Conservation (phyloP, 805 yeast species). For the Nematodospora valgi region DNA sequence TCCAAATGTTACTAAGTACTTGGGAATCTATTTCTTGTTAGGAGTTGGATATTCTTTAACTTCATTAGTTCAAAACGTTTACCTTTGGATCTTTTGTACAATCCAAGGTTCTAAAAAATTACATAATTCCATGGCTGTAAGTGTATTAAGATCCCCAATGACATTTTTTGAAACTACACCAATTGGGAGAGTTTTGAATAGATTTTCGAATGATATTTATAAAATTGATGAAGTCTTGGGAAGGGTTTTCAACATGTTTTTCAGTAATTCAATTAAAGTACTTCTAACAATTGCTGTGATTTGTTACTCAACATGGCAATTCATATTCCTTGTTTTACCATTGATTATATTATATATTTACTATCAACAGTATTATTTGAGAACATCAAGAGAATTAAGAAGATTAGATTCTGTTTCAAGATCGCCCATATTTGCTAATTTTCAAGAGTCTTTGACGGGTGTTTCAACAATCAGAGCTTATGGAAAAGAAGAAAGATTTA, state of each 20-base stretch:
- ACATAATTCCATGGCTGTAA: conserved; percentile 69
- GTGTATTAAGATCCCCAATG: conserved; percentile 88
- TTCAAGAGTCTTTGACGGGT: conserved; percentile 79
- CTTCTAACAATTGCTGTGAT: conserved; percentile 76
- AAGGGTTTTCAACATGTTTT: conserved; percentile 67
- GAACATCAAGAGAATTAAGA: conserved; percentile 77
- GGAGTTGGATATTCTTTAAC: conserved; percentile 67
- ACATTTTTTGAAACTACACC: conserved; percentile 95
- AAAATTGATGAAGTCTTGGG: conserved; percentile 80
- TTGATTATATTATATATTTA: conserved; percentile 59
- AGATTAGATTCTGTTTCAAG: conserved; percentile 77
- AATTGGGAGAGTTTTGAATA: conserved; percentile 83
- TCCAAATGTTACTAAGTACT: conserved; percentile 67
- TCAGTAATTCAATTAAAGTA: conserved; percentile 60
- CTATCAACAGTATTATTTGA: conserved; percentile 73
- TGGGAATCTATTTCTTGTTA: conserved; percentile 69
- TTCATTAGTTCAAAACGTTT: conserved; percentile 60
- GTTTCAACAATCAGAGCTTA: conserved; percentile 75
- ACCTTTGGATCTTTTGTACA: conserved; percentile 78
- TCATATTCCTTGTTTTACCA: conserved; percentile 71
- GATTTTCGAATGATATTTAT: conserved; percentile 89
- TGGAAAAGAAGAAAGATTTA: conserved; percentile 61
- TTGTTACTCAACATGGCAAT: conserved; percentile 83
- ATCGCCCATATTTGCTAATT: conserved; percentile 80
- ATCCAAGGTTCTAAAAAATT: conserved; percentile 75